A percentile compares a stretch with the other conserved stretches of the same genome.
phyloP scores from a whole-genome alignment of 164 flowering plant species.

The Hamamelis virginiana region DNA sequence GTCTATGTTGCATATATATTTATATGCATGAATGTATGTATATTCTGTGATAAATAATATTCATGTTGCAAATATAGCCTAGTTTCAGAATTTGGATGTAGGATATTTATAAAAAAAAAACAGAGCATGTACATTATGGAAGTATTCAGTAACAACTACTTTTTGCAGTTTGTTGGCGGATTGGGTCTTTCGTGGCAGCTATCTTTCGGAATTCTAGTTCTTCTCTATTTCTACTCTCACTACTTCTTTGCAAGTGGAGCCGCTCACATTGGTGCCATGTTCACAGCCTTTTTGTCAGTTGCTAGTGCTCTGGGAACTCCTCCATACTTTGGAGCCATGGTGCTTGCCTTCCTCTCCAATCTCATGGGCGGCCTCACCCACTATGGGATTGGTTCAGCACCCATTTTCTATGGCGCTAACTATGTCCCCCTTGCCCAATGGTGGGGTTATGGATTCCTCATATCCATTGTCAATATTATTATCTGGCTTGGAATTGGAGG shows the following conservation, averaged over 20 bases:
- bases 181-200: constrained; percentile 88
- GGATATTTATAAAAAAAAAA: too few species aligned
- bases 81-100: too few species aligned
- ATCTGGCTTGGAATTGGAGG: constrained; percentile 96
- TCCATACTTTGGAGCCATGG: constrained; percentile 75
- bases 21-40: too few species aligned
- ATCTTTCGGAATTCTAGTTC: constrained; percentile 84
- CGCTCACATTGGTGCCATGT: constrained; percentile 97
- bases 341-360: constrained; percentile 83
- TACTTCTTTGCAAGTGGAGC: constrained; percentile 98
- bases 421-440: constrained; percentile 78
- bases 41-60: too few species aligned
- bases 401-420: constrained; percentile 88
- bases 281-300: constrained; percentile 88
- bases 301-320: constrained; percentile 91
- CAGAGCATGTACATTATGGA: neutral
- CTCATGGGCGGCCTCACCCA: constrained; percentile 93
- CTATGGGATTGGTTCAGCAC: constrained; percentile 94
- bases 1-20: too few species aligned
- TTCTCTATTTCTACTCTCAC: constrained; percentile 91
- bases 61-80: too few species aligned
- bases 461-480: constrained; percentile 74
- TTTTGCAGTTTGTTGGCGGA: constrained; percentile 86
- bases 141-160: neutral
- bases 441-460: constrained; percentile 91